These are phyloP conservation scores for Roridomyces roridus DNA, from an alignment of 768 basidiomycete species.

Conservation along the genomic window DNA sequence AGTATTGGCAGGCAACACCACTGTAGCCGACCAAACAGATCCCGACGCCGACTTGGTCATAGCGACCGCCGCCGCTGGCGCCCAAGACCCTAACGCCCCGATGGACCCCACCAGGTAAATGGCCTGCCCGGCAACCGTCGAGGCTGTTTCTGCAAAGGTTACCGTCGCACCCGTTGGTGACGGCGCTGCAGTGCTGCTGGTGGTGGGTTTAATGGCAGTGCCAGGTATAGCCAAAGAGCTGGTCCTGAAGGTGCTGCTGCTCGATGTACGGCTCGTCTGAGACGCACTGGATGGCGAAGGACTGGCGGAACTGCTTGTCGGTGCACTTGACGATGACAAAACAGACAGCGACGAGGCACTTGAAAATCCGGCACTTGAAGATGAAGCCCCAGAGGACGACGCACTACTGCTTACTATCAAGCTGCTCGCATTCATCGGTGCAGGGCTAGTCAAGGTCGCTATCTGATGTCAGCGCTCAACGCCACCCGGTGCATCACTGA, in stretches of 20 bases:
- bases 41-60: not conserved
- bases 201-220: not conserved
- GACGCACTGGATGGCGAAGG: no score
- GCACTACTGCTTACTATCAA: no score
- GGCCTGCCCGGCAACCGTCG: slow-evolving; percentile 6
- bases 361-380: no score
- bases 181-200: not conserved
- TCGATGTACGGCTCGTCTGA: slow-evolving; percentile 3
- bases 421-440: no score
- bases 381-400: no score
- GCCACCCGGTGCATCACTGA: no score
- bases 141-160: slow-evolving; percentile 13
- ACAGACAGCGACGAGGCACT: no score
- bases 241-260: slow-evolving; percentile 7
- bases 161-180: slow-evolving; percentile 8
- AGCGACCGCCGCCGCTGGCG: slow-evolving; percentile 10
- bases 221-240: not conserved
- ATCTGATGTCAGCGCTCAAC: no score
- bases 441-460: no score
- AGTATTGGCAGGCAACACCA: slow-evolving; percentile 14
- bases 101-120: slow-evolving; percentile 19
- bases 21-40: slow-evolving; percentile 19
- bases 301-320: no score
- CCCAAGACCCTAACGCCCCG: slow-evolving; percentile 14
- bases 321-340: no score